These are phyloP conservation scores for Cryphonectria nitschkei DNA, from an alignment of 2,329 filamentous ascomycete genomes.

Conservation along the genomic window DNA sequence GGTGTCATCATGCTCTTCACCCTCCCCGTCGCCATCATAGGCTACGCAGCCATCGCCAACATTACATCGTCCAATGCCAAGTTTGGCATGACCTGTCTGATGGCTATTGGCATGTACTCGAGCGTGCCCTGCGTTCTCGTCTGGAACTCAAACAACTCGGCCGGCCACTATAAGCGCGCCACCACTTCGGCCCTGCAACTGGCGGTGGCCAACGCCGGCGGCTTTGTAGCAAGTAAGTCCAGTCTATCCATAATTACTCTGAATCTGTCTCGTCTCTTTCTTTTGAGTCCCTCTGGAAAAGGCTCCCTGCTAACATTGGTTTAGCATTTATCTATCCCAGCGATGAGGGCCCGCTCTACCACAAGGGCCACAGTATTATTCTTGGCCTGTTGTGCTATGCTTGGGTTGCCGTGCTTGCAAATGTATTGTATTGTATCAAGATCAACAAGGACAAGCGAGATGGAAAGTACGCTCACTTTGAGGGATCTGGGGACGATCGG, in stretches of 20 bases:
- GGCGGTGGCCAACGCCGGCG: slow-evolving; percentile 68
- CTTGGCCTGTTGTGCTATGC: slow-evolving; percentile 62
- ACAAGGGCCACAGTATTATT: slow-evolving; percentile 64
- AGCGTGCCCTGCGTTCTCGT: slow-evolving; percentile 66
- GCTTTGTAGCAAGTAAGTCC: slow-evolving; percentile 62
- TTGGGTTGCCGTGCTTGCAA: slow-evolving; percentile 64
- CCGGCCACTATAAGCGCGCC: slow-evolving; percentile 71
- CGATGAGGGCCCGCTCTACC: slow-evolving; percentile 59
- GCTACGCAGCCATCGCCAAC: slow-evolving; percentile 67
- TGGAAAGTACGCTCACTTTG: slow-evolving; percentile 62
- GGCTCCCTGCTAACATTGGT: not conserved
- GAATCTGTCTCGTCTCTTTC: not conserved
- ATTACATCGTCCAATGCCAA: slow-evolving; percentile 54
- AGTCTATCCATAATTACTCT: not conserved
- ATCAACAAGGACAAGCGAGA: slow-evolving; percentile 64
- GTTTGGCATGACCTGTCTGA: slow-evolving; percentile 70
- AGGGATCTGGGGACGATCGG: slow-evolving; percentile 63
- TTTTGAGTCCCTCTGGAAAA: too few relatives aligned
- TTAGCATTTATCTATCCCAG: slow-evolving; percentile 64
- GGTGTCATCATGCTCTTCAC: slow-evolving; percentile 66
- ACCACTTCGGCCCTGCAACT: slow-evolving; percentile 69
- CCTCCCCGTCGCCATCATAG: slow-evolving; percentile 65
- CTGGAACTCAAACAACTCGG: slow-evolving; percentile 71
- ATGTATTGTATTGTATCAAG: slow-evolving; percentile 65
- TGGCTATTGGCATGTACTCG: slow-evolving; percentile 67